These are phyloP conservation scores for Moesziomyces aphidis DNA, from an alignment of 1,284 basidiomycete species.

Conservation along the genomic window DNA sequence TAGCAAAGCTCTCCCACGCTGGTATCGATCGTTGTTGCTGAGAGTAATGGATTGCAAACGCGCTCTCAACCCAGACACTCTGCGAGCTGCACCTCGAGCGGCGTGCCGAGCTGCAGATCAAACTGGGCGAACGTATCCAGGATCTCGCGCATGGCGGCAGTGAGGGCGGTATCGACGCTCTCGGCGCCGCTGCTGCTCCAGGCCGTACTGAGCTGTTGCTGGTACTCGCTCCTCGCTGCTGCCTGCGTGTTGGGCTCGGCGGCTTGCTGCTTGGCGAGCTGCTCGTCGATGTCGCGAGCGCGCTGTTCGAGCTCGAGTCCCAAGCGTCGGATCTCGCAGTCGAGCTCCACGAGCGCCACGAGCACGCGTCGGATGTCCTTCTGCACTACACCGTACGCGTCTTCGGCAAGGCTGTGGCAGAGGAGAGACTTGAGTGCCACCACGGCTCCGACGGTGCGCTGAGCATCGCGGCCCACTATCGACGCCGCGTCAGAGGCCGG, in stretches of 20 bases:
- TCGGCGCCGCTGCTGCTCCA: slow-evolving; percentile 29
- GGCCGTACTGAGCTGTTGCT: slow-evolving; percentile 14
- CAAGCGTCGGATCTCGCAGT: slow-evolving; percentile 17
- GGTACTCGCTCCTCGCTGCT: slow-evolving; percentile 1
- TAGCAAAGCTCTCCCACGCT: too few species aligned
- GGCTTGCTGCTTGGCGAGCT: slow-evolving; percentile 14
- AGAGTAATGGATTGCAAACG: too few species aligned
- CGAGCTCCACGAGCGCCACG: slow-evolving; percentile 18
- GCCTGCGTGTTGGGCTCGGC: not conserved
- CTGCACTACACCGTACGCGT: slow-evolving; percentile 53
- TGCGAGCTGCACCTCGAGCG: slow-evolving; percentile 32
- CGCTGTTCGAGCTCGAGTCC: slow-evolving; percentile 32
- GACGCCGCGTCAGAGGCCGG: slow-evolving; percentile 14
- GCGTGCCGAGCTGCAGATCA: slow-evolving; percentile 29
- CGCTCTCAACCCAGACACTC: slow-evolving; percentile 21
- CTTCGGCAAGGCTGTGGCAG: slow-evolving; percentile 51
- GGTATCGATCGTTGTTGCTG: too few species aligned
- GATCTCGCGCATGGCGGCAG: slow-evolving; percentile 18
- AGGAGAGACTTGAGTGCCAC: slow-evolving; percentile 35
- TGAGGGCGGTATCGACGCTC: slow-evolving; percentile 18
- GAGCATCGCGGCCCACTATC: slow-evolving; percentile 19
- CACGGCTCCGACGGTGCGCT: slow-evolving; percentile 21
- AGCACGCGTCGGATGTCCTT: slow-evolving; percentile 42
- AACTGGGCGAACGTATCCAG: slow-evolving; percentile 35
- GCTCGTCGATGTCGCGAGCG: slow-evolving; percentile 14